A percentile compares a stretch with the other conserved stretches of the same genome.
Conservation (phyloP, 345 rosid genomes). For the Clausena lansium region DNA sequence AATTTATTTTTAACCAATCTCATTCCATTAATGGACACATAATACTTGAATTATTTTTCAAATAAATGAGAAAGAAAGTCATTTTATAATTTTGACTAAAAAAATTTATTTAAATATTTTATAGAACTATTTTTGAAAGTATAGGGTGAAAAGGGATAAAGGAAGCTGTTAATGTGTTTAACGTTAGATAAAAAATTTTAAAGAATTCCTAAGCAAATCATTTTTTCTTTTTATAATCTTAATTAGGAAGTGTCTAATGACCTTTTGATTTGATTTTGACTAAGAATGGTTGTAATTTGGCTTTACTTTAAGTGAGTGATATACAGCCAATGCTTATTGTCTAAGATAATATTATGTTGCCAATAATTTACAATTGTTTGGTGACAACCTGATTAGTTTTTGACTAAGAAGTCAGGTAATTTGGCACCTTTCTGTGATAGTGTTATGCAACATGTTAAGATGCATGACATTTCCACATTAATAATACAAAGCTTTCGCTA, state of each 20-base stretch:
- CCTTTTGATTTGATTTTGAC: neutral
- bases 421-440: neutral
- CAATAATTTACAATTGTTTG: slow-evolving; percentile 2
- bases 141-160: too few relatives aligned
- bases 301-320: neutral
- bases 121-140: too few relatives aligned
- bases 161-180: too few relatives aligned
- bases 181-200: neutral
- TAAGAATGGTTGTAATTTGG: neutral
- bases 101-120: too few relatives aligned
- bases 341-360: neutral
- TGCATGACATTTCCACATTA: neutral
- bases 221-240: neutral
- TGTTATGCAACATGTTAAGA: neutral
- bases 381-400: neutral
- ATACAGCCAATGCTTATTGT: neutral
- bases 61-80: too few relatives aligned
- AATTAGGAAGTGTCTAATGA: neutral
- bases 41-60: too few relatives aligned
- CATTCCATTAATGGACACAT: too few relatives aligned
- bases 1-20: too few relatives aligned
- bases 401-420: neutral
- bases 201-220: neutral
- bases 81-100: too few relatives aligned
- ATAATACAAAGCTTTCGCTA: neutral